Base-by-base conservation (phyloP, 352 stramenopile species). In the Globisporangium emineosum region DNA sequence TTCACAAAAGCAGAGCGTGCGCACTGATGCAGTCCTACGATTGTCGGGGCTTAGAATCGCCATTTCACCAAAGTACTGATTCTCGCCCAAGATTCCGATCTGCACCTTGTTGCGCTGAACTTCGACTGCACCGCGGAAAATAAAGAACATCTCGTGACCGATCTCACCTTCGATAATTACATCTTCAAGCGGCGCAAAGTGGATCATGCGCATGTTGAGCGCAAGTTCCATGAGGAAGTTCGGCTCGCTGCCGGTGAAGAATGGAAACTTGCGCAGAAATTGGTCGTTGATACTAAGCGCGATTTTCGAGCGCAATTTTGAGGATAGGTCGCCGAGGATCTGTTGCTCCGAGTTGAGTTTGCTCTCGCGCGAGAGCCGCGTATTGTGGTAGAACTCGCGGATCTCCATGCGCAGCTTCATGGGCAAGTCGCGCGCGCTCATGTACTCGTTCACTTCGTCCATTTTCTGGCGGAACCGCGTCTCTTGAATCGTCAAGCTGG, bases 11-110 rank as follows among this genome's bases (percentile, higher is more conserved):
- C 81, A 91, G 0, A 93, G 68, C 0, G 83, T 93, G 9, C 79
- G 78, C 32, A 93, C 83, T 3, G 83, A 90, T 12, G 83, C 83
- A 2, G 79, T 90, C 27, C 81, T 77, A 37, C 86, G 70, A 51
- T 80, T 90, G 59, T 91, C 88, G 37, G 86, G 71, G 56, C 88
- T 93, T 5, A 93, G 68, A 50, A 93, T 90, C 50, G 83, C 83
- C 83, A 93, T 93, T 54, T 93, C 83, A 29, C 83, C 83, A 69
- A 93, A 93, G 71, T 93, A 93, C 69, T 93, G 83, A 58, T 91
- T 90, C 62, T 93, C 75, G 25, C 79, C 80, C 2, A 93, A 72
- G 21, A 93, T 65, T 2, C 81, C 79, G 4, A 93, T 73, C 65
- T 93, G 83, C 30, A 78, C 54, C 17, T 72, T 79, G 12, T 72